Percentiles rank a stretch among this genome's conserved stretches.
These are phyloP conservation scores for Monascus purpureus DNA, from an alignment of 495 filamentous ascomycete species.

Conservation along the genomic window DNA sequence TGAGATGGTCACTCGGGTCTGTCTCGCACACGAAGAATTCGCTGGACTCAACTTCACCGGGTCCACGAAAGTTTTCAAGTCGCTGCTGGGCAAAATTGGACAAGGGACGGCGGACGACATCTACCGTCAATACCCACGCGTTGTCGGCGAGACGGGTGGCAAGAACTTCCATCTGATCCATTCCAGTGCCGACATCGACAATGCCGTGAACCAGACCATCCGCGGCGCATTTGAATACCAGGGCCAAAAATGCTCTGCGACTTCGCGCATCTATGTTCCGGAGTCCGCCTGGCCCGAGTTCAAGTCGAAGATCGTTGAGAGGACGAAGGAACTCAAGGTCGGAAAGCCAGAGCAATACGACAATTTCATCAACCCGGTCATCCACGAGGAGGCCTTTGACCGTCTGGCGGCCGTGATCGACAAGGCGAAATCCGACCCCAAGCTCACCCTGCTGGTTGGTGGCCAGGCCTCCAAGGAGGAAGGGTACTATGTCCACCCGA, in stretches of 20 bases:
- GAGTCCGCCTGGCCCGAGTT: constrained; percentile 51
- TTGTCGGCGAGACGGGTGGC: constrained; percentile 77
- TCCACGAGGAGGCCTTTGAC: constrained; percentile 57
- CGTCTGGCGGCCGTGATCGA: constrained; percentile 57
- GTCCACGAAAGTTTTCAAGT: constrained; percentile 67
- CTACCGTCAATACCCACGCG: constrained; percentile 64
- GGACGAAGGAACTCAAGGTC: constrained; percentile 24
- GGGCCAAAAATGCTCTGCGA: constrained; percentile 81
- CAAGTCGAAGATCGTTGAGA: constrained; percentile 33
- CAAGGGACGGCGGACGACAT: constrained; percentile 49
- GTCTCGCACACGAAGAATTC: constrained; percentile 55
- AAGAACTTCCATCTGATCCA: constrained; percentile 90
- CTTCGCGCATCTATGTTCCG: constrained; percentile 62
- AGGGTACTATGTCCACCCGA: constrained; percentile 62
- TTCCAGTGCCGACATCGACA: constrained; percentile 54
- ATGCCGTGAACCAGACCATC: constrained; percentile 67
- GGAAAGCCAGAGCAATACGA: constrained; percentile 46
- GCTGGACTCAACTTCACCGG: constrained; percentile 72
- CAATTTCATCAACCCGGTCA: constrained; percentile 67
- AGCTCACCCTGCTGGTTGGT: constrained; percentile 49
- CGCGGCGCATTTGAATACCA: constrained; percentile 84
- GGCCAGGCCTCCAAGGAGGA: constrained; percentile 53
- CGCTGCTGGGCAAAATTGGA: constrained; percentile 57
- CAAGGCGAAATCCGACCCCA: constrained; percentile 47
- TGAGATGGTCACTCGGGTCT: constrained; percentile 53